Conservation (phyloP, 2,329 filamentous ascomycete species). For the Exserohilum turcica region DNA sequence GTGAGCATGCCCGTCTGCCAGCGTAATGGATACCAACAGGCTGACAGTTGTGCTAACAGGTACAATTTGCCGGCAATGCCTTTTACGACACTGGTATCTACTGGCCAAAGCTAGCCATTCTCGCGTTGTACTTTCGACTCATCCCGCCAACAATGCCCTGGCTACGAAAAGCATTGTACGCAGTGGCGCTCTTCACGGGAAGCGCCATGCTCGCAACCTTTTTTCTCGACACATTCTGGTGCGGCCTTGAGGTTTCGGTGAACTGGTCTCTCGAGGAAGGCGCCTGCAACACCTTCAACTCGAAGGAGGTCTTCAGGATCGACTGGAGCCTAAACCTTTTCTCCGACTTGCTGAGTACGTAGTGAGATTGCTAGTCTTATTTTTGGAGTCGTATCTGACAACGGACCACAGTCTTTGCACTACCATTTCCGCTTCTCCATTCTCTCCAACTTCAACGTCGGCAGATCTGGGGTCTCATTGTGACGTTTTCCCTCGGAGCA, state of each 20-base stretch:
- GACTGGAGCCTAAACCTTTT: conserved; percentile 22
- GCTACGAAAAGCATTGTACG: conserved; percentile 20
- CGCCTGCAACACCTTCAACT: conserved; percentile 25
- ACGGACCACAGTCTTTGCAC: conserved; percentile 17
- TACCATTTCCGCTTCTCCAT: conserved; percentile 32
- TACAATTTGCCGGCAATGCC: conserved; percentile 25
- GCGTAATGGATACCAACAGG: no score
- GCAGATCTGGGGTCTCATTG: conserved; percentile 29
- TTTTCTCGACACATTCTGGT: conserved; percentile 29
- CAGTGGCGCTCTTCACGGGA: conserved; percentile 13
- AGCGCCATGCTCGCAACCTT: conserved; percentile 21
- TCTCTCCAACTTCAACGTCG: conserved; percentile 24
- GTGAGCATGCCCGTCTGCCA: background rate
- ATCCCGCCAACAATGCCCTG: conserved; percentile 25
- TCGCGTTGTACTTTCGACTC: conserved; percentile 23
- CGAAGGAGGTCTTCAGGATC: conserved; percentile 25
- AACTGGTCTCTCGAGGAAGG: conserved; percentile 26
- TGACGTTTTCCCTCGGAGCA: conserved; percentile 29
- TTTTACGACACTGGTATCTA: conserved; percentile 31
- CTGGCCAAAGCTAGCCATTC: conserved; percentile 22
- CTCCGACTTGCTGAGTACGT: conserved; percentile 21
- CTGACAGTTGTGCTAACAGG: conserved; percentile 5
- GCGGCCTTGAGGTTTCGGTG: conserved; percentile 21
- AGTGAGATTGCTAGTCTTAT: background rate
- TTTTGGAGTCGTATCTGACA: background rate